These are phyloP conservation scores for Cenchrus fungigraminus DNA, from an alignment of 176 grass and related monocot species.

Conservation along the genomic window DNA sequence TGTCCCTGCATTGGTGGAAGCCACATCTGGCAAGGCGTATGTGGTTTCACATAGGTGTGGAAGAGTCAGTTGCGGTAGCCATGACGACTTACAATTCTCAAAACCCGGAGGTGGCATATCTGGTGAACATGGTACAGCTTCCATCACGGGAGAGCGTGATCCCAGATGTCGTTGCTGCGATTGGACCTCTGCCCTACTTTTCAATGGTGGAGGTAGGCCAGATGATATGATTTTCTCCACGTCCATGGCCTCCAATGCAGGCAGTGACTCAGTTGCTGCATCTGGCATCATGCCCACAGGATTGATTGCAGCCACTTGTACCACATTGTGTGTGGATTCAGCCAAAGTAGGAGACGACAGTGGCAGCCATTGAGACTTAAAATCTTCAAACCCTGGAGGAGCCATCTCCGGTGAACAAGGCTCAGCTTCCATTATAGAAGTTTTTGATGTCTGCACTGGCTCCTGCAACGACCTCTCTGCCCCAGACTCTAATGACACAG, in stretches of 20 bases:
- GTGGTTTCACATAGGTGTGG: slow-evolving; percentile 19
- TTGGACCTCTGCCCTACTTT: background rate
- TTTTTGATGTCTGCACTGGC: background rate
- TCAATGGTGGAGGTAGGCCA: background rate
- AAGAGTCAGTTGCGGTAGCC: slow-evolving; percentile 14
- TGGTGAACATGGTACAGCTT: slow-evolving; percentile 44
- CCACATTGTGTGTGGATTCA: slow-evolving; percentile 22
- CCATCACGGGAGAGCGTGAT: background rate
- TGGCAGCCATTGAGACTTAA: slow-evolving; percentile 41
- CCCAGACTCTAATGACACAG: background rate
- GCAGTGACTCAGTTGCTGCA: background rate
- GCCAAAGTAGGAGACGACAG: background rate
- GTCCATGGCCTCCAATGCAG: slow-evolving; percentile 12
- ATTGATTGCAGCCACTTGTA: slow-evolving; percentile 1
- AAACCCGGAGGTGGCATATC: slow-evolving; percentile 47
- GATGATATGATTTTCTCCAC: background rate
- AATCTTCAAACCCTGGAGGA: slow-evolving; percentile 48
- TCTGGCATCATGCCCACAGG: background rate
- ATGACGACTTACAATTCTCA: slow-evolving; percentile 49
- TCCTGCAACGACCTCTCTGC: background rate
- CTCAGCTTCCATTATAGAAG: slow-evolving; percentile 14
- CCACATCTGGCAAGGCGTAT: slow-evolving; percentile 4
- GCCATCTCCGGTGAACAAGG: slow-evolving; percentile 38
- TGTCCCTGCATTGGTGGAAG: slow-evolving; percentile 22
- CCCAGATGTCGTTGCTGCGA: background rate